phyloP scores from a whole-genome alignment of 2,329 filamentous ascomycete genomes.

The Volutella citrinella region DNA sequence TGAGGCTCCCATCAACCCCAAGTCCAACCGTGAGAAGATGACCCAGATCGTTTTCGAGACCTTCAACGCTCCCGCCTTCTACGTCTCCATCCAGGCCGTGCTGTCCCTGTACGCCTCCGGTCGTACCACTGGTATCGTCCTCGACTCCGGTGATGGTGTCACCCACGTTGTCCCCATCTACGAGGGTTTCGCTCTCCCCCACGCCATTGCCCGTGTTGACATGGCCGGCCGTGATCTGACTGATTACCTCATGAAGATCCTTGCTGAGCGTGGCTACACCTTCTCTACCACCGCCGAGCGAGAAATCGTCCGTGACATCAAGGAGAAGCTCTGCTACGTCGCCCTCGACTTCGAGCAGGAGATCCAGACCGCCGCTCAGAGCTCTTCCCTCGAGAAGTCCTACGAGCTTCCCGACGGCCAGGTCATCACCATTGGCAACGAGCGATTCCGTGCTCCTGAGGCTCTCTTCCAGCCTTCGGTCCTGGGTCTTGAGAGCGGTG shows the following conservation, averaged over 20 bases:
- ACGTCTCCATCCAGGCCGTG: conserved; percentile 99
- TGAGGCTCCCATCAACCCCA: conserved; percentile 99
- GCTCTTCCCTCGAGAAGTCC: conserved; percentile 98
- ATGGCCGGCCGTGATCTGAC: conserved; percentile 99
- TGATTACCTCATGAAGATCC: conserved; percentile 99
- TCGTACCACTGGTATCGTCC: conserved; percentile 99
- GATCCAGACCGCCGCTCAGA: conserved; percentile 99
- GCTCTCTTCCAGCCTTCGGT: conserved; percentile 99
- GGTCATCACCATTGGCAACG: conserved; percentile 99
- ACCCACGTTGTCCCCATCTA: conserved; percentile 99
- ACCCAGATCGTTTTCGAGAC: conserved; percentile 99
- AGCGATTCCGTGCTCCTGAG: conserved; percentile 99
- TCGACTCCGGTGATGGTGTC: conserved; percentile 99
- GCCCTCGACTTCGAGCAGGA: conserved; percentile 99
- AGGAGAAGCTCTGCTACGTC: conserved; percentile 99
- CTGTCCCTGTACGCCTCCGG: conserved; percentile 98
- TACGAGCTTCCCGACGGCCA: conserved; percentile 99
- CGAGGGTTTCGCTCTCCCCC: conserved; percentile 99
- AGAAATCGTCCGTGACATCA: conserved; percentile 99
- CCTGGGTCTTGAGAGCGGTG: conserved; percentile 95
- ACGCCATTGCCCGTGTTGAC: conserved; percentile 99
- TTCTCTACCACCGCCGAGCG: conserved; percentile 99
- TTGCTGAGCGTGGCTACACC: conserved; percentile 98
- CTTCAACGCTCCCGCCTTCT: conserved; percentile 99
- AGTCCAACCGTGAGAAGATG: conserved; percentile 99